Conservation (phyloP, 1,139 yeast species). For the Saccharomycopsis hybrid region DNA sequence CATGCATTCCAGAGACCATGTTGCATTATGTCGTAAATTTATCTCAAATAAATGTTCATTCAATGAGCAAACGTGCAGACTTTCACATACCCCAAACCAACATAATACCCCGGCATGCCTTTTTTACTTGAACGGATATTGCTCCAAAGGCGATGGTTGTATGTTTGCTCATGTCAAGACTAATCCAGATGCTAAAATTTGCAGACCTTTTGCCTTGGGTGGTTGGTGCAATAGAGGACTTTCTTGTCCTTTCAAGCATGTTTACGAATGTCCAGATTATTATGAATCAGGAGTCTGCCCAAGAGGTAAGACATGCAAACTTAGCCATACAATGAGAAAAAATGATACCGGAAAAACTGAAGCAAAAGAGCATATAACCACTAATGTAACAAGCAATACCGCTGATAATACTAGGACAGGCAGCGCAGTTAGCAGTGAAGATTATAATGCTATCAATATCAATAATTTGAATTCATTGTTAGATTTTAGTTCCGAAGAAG, state of each 20-base stretch:
- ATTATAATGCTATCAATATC: no score
- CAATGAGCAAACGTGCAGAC: slow-evolving; percentile 40
- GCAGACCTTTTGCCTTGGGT: slow-evolving; percentile 60
- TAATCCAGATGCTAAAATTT: slow-evolving; percentile 40
- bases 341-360: neutral
- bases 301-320: slow-evolving; percentile 40
- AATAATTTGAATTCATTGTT: no score
- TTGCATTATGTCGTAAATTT: slow-evolving; percentile 49
- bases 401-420: neutral
- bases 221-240: slow-evolving; percentile 66
- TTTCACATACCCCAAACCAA: slow-evolving; percentile 53
- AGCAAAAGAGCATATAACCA: neutral
- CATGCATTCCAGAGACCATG: slow-evolving; percentile 44
- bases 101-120: slow-evolving; percentile 63
- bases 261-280: slow-evolving; percentile 62
- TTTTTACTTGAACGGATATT: slow-evolving; percentile 43
- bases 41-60: slow-evolving; percentile 40
- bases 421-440: no score
- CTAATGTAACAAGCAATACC: neutral
- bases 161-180: slow-evolving; percentile 47
- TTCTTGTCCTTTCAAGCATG: slow-evolving; percentile 52
- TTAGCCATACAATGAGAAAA: slow-evolving; percentile 34
- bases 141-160: slow-evolving; percentile 48
- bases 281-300: slow-evolving; percentile 35
- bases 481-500: neutral